Conservation (phyloP, 352 stramenopile genomes). For the Phytophthora podocarpi region DNA sequence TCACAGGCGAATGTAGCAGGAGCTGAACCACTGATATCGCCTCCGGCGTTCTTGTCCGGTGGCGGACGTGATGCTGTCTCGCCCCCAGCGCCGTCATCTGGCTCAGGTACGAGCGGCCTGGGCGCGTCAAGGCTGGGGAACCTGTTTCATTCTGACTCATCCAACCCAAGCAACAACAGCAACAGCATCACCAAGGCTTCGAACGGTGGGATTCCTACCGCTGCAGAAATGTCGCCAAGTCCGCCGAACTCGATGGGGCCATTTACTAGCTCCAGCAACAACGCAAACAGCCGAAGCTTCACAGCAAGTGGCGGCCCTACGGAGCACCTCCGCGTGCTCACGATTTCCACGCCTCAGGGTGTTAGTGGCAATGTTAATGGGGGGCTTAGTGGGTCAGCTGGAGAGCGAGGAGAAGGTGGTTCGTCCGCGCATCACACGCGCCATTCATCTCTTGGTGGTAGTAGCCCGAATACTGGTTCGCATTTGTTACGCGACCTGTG, state of each 20-base stretch:
- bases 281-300: constrained; percentile 25
- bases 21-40: constrained; percentile 23
- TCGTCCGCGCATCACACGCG: constrained; percentile 29
- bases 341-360: constrained; percentile 30
- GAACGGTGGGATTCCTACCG: constrained; percentile 5
- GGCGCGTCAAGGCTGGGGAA: constrained; percentile 40
- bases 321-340: constrained; percentile 39
- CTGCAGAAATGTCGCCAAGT: constrained; percentile 24
- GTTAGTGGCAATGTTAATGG: constrained; percentile 16
- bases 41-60: constrained; percentile 23
- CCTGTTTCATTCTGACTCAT: constrained; percentile 50
- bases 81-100: constrained; percentile 24
- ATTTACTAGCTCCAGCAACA: constrained; percentile 4
- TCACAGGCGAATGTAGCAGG: constrained; percentile 30
- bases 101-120: constrained; percentile 16
- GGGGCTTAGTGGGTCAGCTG: constrained; percentile 16
- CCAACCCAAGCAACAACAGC: constrained; percentile 14
- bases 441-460: constrained; percentile 36
- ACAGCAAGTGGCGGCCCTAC: constrained; percentile 11
- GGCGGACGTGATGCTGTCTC: constrained; percentile 26
- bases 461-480: constrained; percentile 44
- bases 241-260: constrained; percentile 30
- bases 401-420: constrained; percentile 24
- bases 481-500: constrained; percentile 82
- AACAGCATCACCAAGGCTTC: constrained; percentile 17